These are phyloP conservation scores for Talaromyces funiculosus DNA, from an alignment of 2,329 filamentous ascomycete genomes.

Conservation along the genomic window DNA sequence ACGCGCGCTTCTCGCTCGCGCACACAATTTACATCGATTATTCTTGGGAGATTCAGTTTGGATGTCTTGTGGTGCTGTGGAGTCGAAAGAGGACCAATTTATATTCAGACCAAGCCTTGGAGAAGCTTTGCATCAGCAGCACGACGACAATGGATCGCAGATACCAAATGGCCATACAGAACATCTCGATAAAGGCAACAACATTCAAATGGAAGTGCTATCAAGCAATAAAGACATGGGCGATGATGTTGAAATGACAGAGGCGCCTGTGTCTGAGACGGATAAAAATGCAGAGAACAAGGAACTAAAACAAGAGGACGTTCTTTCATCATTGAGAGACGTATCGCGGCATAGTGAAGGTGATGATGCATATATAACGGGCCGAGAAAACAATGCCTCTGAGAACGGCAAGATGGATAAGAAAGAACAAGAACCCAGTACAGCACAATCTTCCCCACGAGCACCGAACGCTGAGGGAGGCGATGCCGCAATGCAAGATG, in stretches of 20 bases:
- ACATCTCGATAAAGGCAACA: neutral
- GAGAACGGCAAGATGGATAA: neutral
- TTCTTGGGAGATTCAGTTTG: conserved; percentile 57
- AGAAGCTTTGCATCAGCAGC: conserved; percentile 14
- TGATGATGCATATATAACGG: conserved; percentile 14
- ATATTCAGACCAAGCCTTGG: conserved; percentile 39
- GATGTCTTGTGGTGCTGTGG: conserved; percentile 51
- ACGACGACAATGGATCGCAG: neutral
- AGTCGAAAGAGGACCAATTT: conserved; percentile 46
- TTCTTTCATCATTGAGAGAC: conserved; percentile 28
- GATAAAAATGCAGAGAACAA: conserved; percentile 12
- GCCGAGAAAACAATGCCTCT: conserved; percentile 10
- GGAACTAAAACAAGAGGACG: conserved; percentile 33
- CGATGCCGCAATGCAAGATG: conserved; percentile 11
- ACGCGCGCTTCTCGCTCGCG: conserved; percentile 50
- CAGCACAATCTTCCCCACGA: neutral
- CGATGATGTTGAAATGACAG: conserved; percentile 32
- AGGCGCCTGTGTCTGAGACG: conserved; percentile 18
- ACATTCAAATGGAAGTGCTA: conserved; percentile 6
- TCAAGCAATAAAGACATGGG: conserved; percentile 15
- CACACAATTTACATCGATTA: conserved; percentile 53
- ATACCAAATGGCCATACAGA: neutral
- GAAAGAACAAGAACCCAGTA: neutral
- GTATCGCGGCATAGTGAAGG: conserved; percentile 28
- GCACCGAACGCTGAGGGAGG: neutral